These are phyloP conservation scores for Wickerhamomyces queroliae DNA, from an alignment of 805 yeast species.

Conservation along the genomic window DNA sequence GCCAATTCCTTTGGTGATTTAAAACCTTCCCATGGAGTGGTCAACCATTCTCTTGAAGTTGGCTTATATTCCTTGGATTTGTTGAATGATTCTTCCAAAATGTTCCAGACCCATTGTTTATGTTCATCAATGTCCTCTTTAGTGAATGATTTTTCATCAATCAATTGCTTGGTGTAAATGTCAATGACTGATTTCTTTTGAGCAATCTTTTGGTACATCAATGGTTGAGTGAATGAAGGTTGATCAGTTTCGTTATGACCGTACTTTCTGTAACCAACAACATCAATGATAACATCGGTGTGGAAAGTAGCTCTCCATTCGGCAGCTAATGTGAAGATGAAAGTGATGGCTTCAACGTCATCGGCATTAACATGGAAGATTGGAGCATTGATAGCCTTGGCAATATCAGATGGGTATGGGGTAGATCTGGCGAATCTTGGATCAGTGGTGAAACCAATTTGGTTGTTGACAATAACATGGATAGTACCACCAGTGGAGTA, in stretches of 20 bases:
- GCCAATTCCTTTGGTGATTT: conserved; percentile 97
- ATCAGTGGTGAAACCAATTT: conserved; percentile 99
- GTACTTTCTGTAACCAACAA: conserved; percentile 96
- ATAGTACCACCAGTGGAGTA: conserved; percentile 98
- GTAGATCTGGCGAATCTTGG: conserved; percentile 97
- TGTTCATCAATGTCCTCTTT: conserved; percentile 90
- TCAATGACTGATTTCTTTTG: conserved; percentile 87
- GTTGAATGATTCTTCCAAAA: conserved; percentile 82
- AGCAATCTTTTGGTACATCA: conserved; percentile 90
- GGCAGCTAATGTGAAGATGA: conserved; percentile 92
- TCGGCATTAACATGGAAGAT: conserved; percentile 99
- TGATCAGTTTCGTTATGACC: conserved; percentile 99
- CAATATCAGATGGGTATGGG: conserved; percentile 96
- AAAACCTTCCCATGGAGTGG: conserved; percentile 98
- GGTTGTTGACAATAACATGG: conserved; percentile 94
- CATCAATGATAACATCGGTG: conserved; percentile 92
- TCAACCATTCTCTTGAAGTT: conserved; percentile 93
- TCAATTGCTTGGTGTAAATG: conserved; percentile 71
- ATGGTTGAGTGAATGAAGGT: conserved; percentile 97
- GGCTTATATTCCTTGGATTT: conserved; percentile 89
- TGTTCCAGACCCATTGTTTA: conserved; percentile 96
- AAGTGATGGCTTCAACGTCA: conserved; percentile 90
- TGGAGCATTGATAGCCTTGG: conserved; percentile 95
- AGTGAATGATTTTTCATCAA: conserved; percentile 85
- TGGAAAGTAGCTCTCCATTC: conserved; percentile 98